phyloP scores from a whole-genome alignment of 148 eudicot species.

The Beta vulgaris region DNA sequence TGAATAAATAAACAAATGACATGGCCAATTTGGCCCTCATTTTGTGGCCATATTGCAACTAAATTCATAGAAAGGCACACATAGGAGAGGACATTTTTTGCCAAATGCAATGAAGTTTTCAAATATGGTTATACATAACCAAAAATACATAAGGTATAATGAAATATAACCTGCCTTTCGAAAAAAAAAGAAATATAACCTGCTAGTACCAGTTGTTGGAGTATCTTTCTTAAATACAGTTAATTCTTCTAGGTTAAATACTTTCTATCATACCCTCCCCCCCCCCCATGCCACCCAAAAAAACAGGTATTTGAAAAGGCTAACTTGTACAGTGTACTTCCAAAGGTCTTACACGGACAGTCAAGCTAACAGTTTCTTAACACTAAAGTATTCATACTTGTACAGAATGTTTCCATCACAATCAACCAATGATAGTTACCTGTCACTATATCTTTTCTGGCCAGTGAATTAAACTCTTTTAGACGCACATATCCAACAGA shows the following conservation, averaged over 20 bases:
- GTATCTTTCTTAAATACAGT: not conserved
- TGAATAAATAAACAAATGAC: not conserved
- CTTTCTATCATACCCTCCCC: not conserved
- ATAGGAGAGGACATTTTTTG: not conserved
- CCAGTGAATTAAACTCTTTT: slow-evolving; percentile 96
- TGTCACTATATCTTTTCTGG: slow-evolving; percentile 86
- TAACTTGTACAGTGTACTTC: no score
- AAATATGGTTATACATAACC: no score
- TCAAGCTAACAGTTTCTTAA: no score
- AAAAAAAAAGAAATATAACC: no score
- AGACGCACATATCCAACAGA: slow-evolving; percentile 86
- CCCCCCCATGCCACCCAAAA: not conserved
- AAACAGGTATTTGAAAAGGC: not conserved
- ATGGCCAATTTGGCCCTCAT: not conserved
- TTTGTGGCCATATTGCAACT: not conserved
- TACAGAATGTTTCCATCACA: no score
- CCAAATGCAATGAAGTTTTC: not conserved
- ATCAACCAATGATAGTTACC: slow-evolving; percentile 37
- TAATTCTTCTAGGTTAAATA: not conserved
- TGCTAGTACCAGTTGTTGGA: not conserved
- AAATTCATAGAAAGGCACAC: not conserved
- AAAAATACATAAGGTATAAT: no score
- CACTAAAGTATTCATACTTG: no score
- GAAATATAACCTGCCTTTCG: not conserved
- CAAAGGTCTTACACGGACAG: not conserved